phyloP scores from a whole-genome alignment of 371 early-diverging fungal genomes.

The Coemansia sp. region DNA sequence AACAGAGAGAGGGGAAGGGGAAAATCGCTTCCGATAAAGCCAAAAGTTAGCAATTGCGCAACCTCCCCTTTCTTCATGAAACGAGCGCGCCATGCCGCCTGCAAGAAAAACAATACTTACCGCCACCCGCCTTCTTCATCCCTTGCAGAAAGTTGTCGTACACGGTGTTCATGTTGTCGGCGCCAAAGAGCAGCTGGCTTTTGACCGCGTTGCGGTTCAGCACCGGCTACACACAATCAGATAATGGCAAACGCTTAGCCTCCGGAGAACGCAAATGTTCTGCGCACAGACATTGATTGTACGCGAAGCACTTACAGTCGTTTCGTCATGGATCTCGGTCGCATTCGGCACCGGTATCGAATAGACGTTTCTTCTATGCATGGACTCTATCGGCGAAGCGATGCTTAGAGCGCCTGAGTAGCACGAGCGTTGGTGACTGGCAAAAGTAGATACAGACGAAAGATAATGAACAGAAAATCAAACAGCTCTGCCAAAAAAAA shows the following conservation, averaged over 20 bases:
- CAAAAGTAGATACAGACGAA: too few species aligned
- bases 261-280: neutral
- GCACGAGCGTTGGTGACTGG: too few species aligned
- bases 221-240: constrained; percentile 34
- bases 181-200: constrained; percentile 37
- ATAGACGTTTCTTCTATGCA: constrained; percentile 35
- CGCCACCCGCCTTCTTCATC: constrained; percentile 36
- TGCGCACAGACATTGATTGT: neutral
- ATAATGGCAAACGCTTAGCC: neutral
- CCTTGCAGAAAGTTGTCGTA: constrained; percentile 46
- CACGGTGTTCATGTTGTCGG: constrained; percentile 33
- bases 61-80: neutral
- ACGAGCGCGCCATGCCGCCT: neutral
- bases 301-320: constrained; percentile 29
- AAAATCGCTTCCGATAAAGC: too few species aligned
- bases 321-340: constrained; percentile 38
- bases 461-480: too few species aligned
- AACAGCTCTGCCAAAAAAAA: too few species aligned
- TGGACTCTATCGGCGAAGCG: neutral
- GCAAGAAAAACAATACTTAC: constrained; percentile 21
- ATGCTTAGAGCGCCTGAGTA: too few species aligned
- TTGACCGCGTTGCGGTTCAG: constrained; percentile 42
- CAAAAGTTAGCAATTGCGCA: too few species aligned
- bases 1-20: too few species aligned
- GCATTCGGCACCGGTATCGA: constrained; percentile 41